Evolutionary conservation across 345 rosid genomes (phyloP), one percentile per base, ranked within the genome.

Genomic region (Tarenaya hassleriana): DNA sequence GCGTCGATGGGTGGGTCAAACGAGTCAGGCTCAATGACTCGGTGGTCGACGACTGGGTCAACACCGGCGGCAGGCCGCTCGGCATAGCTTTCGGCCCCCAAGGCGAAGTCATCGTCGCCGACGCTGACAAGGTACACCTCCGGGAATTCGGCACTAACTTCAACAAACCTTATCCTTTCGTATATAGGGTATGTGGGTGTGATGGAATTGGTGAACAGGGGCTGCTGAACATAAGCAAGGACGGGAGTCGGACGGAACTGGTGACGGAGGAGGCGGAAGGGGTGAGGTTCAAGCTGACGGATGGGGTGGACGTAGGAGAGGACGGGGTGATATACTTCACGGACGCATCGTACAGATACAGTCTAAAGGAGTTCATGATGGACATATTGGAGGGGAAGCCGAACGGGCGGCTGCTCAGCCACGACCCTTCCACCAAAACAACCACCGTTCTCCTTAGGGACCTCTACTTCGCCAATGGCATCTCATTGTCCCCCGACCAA

Each of bases 31-130:
- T 75, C n/a, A 75, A 63, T 31, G 79, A 79, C 42, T 74, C 90
- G 6, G 68, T 62, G n/a, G 72, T 84, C 8, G 77, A 78, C 45
- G 64, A 73, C 10, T 80, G 75, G 86, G 75, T 84, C 15, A 67
- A 76, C 52, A 91, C 96, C 7, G 81, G 89, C 1, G 98, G 96
- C 1, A 64, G 96, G 42, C 96, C 98, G 0, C 88, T 91, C 4
- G 98, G 98, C 4, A 16, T 91, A 21, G 88, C 77, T 32, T 47
- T 87, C 3, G 78, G 81, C 13, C 58, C 19, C 7, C 6, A 70
- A 5, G 34, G 55, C 0, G 88, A 77, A 40, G 19, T 91, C 1
- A 61, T 87, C 0, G 94, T 91, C 0, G 95, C 88, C 10, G 95
- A 87, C 24, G 80, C 96, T 0, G 53, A 58, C 17, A 80, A 74